Base-by-base conservation (phyloP, 345 rosid genomes). In the Ceriops zippeliana region DNA sequence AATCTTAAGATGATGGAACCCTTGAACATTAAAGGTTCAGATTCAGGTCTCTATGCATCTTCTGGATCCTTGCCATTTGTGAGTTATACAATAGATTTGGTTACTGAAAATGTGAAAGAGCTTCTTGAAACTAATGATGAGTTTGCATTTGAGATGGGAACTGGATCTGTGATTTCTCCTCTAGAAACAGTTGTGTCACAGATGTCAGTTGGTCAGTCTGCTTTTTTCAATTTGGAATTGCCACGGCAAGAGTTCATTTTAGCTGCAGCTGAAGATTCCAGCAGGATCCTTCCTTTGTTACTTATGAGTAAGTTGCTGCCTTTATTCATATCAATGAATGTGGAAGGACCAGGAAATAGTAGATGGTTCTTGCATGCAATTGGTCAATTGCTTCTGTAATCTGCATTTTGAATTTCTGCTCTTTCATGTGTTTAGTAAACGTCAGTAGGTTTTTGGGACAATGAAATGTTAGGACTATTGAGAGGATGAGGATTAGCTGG, bases 131-230 rank as follows among this genome's bases (percentile, higher is more conserved):
- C 87, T 68, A 72, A 68, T 64, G 90, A 88, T 76, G 97, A 84
- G 66, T 85, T 91, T 82, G 96, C 90, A 76, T 91, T 91, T 87
- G 96, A 95, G 89, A 78, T 88, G 67, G 99, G 99, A 24, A 62
- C 85, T 66, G 92, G 93, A 70, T 87, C 97, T 0, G 89, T 95
- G 66, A 63, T 78, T 80, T 51, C 86, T 66, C 60, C 63, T 63
- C 76, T 88, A 65, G 97, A 95, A 79, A 70, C 77, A 67, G 89
- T 83, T 83, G 85, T 85, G 30, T 72, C 82, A 37, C 89, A 85
- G 83, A 78, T 95, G 92, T 87, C 95, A 70, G 90, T 88, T 49
- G 96, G 99, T 70, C 96, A 95, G 70, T 85, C 83, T 75, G 89
- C 90, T 38, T 73, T 67, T 78, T 84, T 85, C 77, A 76, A 34